phyloP scores from a whole-genome alignment of 2,329 filamentous ascomycete genomes.

The Exophiala aquamarina region DNA sequence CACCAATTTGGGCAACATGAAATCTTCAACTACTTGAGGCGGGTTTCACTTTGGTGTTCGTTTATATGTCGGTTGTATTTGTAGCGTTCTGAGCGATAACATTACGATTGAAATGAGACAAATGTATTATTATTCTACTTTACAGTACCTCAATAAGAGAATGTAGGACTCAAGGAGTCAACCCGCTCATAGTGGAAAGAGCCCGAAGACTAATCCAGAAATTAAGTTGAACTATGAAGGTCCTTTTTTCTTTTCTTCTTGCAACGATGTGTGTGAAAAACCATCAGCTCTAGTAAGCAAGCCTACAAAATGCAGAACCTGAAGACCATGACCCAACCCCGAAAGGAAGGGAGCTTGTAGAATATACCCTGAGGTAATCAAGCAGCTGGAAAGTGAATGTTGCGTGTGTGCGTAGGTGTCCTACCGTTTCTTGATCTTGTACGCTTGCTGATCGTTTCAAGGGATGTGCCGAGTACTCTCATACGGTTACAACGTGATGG shows the following conservation, averaged over 20 bases:
- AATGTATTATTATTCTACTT: slow-evolving; percentile 1
- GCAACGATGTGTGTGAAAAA: slow-evolving; percentile 27
- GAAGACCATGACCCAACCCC: slow-evolving; percentile 16
- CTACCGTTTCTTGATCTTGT: no score
- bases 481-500: no score
- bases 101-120: slow-evolving; percentile 12
- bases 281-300: slow-evolving; percentile 27
- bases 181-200: slow-evolving; percentile 26
- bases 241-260: slow-evolving; percentile 23
- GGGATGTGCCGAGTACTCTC: no score
- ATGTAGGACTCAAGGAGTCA: slow-evolving; percentile 31
- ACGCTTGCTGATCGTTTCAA: no score
- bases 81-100: slow-evolving; percentile 25
- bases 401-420: slow-evolving; percentile 19
- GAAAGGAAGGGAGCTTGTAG: no score
- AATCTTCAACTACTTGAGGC: not conserved
- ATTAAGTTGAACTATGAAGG: slow-evolving; percentile 30
- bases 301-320: slow-evolving; percentile 23
- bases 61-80: slow-evolving; percentile 6
- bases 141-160: slow-evolving; percentile 1
- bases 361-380: slow-evolving; percentile 12
- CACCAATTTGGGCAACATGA: slow-evolving; percentile 11
- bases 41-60: not conserved
- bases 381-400: slow-evolving; percentile 30
- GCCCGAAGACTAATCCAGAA: slow-evolving; percentile 6